phyloP scores from a whole-genome alignment of 2,329 filamentous ascomycete species.

The Trichothecium roseum region DNA sequence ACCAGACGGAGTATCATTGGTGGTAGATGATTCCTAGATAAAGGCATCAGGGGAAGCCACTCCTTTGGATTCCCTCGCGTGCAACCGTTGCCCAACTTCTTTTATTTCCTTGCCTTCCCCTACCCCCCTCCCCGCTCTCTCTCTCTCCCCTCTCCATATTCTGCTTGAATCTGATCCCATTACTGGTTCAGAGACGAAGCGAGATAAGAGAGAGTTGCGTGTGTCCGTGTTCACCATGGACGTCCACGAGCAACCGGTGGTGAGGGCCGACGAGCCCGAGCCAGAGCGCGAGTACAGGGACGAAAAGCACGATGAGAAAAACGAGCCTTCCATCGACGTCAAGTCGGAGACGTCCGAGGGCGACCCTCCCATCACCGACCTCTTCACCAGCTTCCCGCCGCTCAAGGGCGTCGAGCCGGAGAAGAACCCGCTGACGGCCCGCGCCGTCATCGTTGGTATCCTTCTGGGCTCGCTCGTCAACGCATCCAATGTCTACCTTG shows the following conservation, averaged over 20 bases:
- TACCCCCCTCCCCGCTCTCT: no score
- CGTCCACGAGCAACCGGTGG: background rate
- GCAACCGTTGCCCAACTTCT: no score
- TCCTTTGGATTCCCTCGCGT: no score
- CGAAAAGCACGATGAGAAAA: constrained; percentile 10
- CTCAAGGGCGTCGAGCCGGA: constrained; percentile 31
- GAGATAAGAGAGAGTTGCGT: no score
- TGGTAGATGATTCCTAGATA: no score
- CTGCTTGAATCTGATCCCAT: no score
- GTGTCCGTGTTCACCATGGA: background rate
- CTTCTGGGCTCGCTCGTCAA: constrained; percentile 49
- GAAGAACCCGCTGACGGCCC: constrained; percentile 39
- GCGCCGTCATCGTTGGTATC: constrained; percentile 44
- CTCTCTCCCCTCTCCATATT: no score
- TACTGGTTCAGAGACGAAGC: no score
- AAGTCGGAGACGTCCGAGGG: constrained; percentile 14
- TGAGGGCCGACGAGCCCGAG: background rate
- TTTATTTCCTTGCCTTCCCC: no score
- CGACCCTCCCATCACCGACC: constrained; percentile 20
- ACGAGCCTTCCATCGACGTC: constrained; percentile 11
- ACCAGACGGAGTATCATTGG: no score
- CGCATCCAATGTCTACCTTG: constrained; percentile 52
- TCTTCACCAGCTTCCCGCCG: constrained; percentile 30
- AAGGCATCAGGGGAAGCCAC: no score
- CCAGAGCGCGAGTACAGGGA: background rate